Percentiles rank a stretch among this genome's conserved stretches.
Conservation (phyloP, 768 basidiomycete genomes). For the Lactifluus pinguis region DNA sequence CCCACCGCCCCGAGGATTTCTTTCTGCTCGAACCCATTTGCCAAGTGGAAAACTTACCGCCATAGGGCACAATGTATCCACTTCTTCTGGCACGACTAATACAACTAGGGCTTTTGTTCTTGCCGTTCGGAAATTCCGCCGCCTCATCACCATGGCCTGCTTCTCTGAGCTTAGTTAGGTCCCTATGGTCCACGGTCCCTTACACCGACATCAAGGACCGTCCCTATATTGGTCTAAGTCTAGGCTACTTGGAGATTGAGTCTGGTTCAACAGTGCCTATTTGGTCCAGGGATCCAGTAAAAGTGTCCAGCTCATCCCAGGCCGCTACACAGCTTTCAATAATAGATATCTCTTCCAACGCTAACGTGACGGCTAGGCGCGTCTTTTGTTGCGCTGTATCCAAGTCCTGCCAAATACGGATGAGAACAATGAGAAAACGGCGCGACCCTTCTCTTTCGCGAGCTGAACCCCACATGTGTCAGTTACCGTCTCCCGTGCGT, state of each 20-base stretch:
- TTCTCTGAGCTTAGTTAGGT: constrained; percentile 6
- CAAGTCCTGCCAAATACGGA: constrained; percentile 15
- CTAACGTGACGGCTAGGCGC: constrained; percentile 12
- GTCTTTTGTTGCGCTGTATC: constrained; percentile 5
- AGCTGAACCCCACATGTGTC: constrained; percentile 1
- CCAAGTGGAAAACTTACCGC: background rate
- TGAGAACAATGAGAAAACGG: constrained; percentile 16
- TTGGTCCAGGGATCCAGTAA: background rate
- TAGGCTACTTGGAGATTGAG: background rate
- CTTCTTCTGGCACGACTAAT: background rate
- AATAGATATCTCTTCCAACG: constrained; percentile 17
- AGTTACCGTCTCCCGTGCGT: background rate
- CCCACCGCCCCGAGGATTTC: background rate
- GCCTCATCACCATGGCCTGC: constrained; percentile 12
- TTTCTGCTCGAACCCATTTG: background rate
- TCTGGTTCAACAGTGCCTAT: constrained; percentile 3
- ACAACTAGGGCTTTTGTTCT: background rate
- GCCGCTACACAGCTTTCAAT: constrained; percentile 15
- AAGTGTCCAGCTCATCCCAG: constrained; percentile 10
- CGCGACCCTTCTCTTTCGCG: background rate
- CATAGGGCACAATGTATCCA: background rate
- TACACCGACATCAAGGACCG: background rate
- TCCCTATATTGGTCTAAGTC: background rate
- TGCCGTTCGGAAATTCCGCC: constrained; percentile 8
- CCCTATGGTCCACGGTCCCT: constrained; percentile 8